These are phyloP conservation scores for Entrophospora sp. DNA, from an alignment of 192 early-diverging fungal species.

Conservation along the genomic window DNA sequence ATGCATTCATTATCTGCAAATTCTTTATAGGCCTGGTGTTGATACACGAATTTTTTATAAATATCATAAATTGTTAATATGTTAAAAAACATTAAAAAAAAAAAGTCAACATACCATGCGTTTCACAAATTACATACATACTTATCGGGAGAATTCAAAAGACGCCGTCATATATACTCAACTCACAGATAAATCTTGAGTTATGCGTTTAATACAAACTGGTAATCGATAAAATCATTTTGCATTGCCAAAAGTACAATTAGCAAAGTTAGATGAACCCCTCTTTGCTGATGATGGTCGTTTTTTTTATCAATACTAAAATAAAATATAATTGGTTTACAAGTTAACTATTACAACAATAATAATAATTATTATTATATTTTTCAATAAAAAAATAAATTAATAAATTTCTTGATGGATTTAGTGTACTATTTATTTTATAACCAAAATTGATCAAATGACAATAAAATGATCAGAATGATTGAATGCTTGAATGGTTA, in stretches of 20 bases:
- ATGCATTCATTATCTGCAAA: conserved; percentile 77
- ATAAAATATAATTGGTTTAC: background rate
- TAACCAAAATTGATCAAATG: no score
- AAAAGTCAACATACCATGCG: conserved; percentile 58
- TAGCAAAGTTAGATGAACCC: no score
- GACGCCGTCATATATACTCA: conserved; percentile 82
- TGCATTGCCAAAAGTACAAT: no score
- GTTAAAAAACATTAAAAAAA: background rate
- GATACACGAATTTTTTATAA: conserved; percentile 70
- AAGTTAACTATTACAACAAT: background rate
- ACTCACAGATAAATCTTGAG: conserved; percentile 73
- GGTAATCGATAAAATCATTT: conserved; percentile 83
- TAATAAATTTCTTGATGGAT: background rate
- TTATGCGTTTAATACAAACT: conserved; percentile 77
- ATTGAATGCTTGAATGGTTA: background rate
- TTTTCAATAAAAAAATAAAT: no score
- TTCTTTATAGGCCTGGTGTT: conserved; percentile 79
- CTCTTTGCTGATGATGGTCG: conserved; percentile 61
- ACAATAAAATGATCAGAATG: background rate
- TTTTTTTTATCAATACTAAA: conserved; percentile 41
- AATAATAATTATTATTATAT: no score
- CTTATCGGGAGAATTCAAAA: conserved; percentile 85
- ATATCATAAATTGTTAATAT: background rate
- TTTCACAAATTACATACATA: conserved; percentile 91
- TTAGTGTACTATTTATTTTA: conserved; percentile 76